These are phyloP conservation scores for Aspergillus proliferans DNA, from an alignment of 2,329 filamentous ascomycete species.

Conservation along the genomic window DNA sequence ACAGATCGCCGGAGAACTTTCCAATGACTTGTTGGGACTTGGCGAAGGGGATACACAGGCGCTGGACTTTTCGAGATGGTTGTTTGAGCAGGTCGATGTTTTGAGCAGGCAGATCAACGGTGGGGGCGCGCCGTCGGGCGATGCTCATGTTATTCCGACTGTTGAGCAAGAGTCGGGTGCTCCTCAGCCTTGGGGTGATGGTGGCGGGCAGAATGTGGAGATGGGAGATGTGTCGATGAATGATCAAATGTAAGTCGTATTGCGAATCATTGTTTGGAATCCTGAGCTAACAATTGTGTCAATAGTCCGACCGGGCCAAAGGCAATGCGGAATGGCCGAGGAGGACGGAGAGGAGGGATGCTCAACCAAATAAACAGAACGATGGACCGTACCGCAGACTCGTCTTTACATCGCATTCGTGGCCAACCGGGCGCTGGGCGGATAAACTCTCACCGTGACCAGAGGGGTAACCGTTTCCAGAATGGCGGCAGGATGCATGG, in stretches of 20 bases:
- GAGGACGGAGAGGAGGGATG: constrained; percentile 67
- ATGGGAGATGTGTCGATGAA: constrained; percentile 55
- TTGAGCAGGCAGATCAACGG: constrained; percentile 61
- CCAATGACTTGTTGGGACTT: constrained; percentile 76
- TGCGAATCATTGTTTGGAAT: background rate
- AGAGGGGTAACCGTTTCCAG: constrained; percentile 61
- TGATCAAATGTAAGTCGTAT: constrained; percentile 33
- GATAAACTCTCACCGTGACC: constrained; percentile 72
- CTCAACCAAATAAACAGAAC: constrained; percentile 77
- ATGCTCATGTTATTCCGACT: constrained; percentile 21
- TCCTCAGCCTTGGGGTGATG: constrained; percentile 13
- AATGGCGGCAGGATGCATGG: constrained; percentile 39
- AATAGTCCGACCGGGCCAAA: constrained; percentile 85
- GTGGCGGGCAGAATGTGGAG: constrained; percentile 57
- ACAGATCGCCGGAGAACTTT: constrained; percentile 81
- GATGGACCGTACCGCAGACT: constrained; percentile 68
- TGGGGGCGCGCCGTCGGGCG: constrained; percentile 21
- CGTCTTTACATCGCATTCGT: constrained; percentile 73
- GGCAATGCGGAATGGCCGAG: constrained; percentile 76
- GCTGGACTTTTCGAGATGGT: constrained; percentile 78
- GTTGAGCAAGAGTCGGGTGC: constrained; percentile 30
- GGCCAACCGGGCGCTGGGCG: constrained; percentile 66
- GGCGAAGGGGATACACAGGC: constrained; percentile 76
- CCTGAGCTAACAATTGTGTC: constrained; percentile 33
- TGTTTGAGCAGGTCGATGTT: constrained; percentile 77